Evolutionary conservation across 495 filamentous ascomycete species (phyloP).

Genomic region (Pyronema omphalodes): DNA sequence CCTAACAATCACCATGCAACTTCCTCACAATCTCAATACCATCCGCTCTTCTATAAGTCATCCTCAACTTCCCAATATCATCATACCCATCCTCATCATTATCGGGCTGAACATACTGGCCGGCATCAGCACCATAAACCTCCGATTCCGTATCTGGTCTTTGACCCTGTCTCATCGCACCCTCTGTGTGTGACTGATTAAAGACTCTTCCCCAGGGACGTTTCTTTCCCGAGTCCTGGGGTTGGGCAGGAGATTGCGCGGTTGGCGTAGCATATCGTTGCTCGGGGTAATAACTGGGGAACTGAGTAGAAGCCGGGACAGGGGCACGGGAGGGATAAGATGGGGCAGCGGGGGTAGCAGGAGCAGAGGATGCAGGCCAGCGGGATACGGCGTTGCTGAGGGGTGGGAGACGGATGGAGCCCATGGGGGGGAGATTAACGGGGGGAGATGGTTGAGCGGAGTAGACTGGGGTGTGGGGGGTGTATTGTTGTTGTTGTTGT

Average conservation of each 20-base stretch:
- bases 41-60: constrained; percentile 23
- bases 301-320: neutral
- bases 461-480: neutral
- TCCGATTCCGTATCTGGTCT: constrained; percentile 19
- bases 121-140: constrained; percentile 19
- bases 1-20: constrained; percentile 9
- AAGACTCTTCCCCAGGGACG: constrained; percentile 22
- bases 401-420: constrained; percentile 6
- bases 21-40: constrained; percentile 24
- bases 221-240: constrained; percentile 13
- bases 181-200: constrained; percentile 20
- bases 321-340: neutral
- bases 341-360: constrained; percentile 12
- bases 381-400: constrained; percentile 12
- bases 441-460: neutral
- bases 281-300: constrained; percentile 22
- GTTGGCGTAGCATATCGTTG: neutral
- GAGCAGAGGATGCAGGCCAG: constrained; percentile 17
- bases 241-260: neutral
- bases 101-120: neutral
- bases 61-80: constrained; percentile 15
- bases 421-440: constrained; percentile 16
- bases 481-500: constrained; percentile 5
- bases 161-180: constrained; percentile 16
- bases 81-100: constrained; percentile 21